Base-by-base conservation (phyloP, 352 stramenopile species). In the Hyaloperonospora brassicae region DNA sequence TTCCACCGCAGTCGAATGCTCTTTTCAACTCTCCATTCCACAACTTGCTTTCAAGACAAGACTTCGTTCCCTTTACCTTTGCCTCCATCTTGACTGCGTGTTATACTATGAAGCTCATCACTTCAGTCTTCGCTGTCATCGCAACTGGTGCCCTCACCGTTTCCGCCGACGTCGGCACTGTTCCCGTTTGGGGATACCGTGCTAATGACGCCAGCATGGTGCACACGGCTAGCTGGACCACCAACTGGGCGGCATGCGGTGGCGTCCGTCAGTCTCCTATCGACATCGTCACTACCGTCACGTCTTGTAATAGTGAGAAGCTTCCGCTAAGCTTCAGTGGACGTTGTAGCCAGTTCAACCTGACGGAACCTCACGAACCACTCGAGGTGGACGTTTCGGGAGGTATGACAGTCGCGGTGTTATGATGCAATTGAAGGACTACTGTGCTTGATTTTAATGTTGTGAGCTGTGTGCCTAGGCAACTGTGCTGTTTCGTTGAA, bases 201-300 rank as follows among this genome's bases (percentile, higher is more conserved):
- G 25, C 27, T 12, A 50, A 48, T 31, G 45, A 59, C 10, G 13
- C 27, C 7, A 43, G 23, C 27, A 36, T 53, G 23, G 51, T 53
- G 0, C 22, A 49, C 21, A 35, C 50, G 17, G 10, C 38, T 8
- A 3, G 55, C 22, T 64, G 57, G 57, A 46, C 39, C 6, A 31
- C 52, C 4, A 23, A 51, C 50, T 64, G 58, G 38, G 22, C 45
- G 11, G 14, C 48, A 41, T 62, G 47, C 43, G 46, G 45, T 25
- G 59, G 55, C 24, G 36, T 40, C 12, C 50, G 45, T 11, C 59
- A 69, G 48, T 72, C 64, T 24, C 64, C 64, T 1, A 66, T 72
- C 36, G 41, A 72, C 46, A 65, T 72, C 27, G 54, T 63, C n/a
- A 36, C 47, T 45, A 52, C 14, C 14, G 2, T 53, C 2, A 57